phyloP scores from a whole-genome alignment of 352 stramenopile genomes.

The Phytopythium montanum region DNA sequence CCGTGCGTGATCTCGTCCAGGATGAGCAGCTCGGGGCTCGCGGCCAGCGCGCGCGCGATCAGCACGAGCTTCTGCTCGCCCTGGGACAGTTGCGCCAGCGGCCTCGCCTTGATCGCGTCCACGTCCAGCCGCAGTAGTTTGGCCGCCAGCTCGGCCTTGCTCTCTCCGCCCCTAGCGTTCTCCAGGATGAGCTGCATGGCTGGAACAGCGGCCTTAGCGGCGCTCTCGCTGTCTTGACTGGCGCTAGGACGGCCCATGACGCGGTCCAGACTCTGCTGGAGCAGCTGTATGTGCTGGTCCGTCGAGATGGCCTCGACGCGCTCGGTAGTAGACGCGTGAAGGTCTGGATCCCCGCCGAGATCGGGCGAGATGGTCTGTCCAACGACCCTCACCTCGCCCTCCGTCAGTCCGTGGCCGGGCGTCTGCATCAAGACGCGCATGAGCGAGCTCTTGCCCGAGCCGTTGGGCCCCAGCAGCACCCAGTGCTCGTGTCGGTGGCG shows the following conservation, averaged over 20 bases:
- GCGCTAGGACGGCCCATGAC: neutral
- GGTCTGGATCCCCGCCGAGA: constrained; percentile 3
- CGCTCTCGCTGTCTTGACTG: neutral
- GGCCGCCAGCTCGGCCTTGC: constrained; percentile 28
- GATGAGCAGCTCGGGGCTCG: constrained; percentile 75
- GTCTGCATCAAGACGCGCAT: constrained; percentile 71
- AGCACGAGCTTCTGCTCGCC: constrained; percentile 92
- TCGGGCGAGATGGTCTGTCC: constrained; percentile 24
- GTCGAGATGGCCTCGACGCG: constrained; percentile 85
- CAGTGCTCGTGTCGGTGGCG: constrained; percentile 56
- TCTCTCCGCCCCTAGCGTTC: constrained; percentile 28
- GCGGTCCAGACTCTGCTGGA: constrained; percentile 35
- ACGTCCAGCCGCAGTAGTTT: constrained; percentile 31
- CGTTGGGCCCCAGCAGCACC: constrained; percentile 65
- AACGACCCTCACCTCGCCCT: constrained; percentile 36
- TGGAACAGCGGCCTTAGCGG: neutral
- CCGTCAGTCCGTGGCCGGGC: constrained; percentile 39
- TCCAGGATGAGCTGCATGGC: constrained; percentile 40
- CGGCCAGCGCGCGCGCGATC: constrained; percentile 77
- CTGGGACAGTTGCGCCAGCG: constrained; percentile 82
- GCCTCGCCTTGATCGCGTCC: constrained; percentile 25
- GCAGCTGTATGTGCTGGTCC: constrained; percentile 84
- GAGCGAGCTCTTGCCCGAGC: constrained; percentile 74
- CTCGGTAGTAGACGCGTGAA: constrained; percentile 6
- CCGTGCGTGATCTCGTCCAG: constrained; percentile 92